phyloP scores from a whole-genome alignment of 495 filamentous ascomycete species.

The Neurospora discreta region DNA sequence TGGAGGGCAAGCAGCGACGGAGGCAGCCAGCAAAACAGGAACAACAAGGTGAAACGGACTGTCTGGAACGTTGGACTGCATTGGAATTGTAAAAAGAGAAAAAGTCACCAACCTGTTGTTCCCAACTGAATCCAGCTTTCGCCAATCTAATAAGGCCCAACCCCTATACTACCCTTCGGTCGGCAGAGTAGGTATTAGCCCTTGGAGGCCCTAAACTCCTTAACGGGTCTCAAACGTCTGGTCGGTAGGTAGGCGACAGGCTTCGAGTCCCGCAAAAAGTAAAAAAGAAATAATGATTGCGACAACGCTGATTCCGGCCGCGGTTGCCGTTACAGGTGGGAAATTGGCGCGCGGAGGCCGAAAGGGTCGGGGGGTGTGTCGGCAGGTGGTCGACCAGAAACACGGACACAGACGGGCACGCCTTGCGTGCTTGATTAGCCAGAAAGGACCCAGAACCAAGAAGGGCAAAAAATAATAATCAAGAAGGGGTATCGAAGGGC shows the following conservation, averaged over 20 bases:
- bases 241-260: background rate
- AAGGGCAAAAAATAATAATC: conserved; percentile 12
- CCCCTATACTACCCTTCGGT: background rate
- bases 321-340: conserved; percentile 11
- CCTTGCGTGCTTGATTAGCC: conserved; percentile 12
- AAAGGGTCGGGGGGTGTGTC: conserved; percentile 4
- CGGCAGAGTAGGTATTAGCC: background rate
- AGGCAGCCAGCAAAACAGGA: background rate
- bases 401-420: conserved; percentile 10
- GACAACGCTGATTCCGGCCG: conserved; percentile 5
- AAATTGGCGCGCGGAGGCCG: conserved; percentile 21
- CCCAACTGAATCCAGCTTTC: background rate
- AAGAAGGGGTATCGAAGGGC: conserved; percentile 9
- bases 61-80: background rate
- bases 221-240: background rate
- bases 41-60: background rate
- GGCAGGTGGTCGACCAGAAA: background rate
- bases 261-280: background rate
- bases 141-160: background rate
- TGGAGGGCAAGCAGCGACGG: background rate
- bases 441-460: background rate
- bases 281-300: conserved; percentile 6
- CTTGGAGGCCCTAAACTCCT: background rate
- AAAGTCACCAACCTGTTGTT: background rate
- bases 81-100: background rate